These are phyloP conservation scores for Aspergillus felis DNA, from an alignment of 2,329 filamentous ascomycete genomes.

Conservation along the genomic window DNA sequence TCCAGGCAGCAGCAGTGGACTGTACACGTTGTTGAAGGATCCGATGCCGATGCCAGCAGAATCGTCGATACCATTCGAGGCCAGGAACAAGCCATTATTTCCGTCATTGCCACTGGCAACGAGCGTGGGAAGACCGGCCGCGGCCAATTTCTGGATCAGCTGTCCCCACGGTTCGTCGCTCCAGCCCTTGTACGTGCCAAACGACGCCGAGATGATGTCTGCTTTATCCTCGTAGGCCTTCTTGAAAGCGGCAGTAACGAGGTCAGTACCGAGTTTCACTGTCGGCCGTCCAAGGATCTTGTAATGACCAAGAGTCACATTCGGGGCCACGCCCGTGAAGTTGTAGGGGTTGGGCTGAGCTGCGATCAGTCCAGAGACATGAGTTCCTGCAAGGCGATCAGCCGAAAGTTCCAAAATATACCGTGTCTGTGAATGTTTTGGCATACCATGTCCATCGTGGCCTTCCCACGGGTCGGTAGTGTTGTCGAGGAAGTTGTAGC, in stretches of 20 bases:
- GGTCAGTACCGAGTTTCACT: slow-evolving; percentile 51
- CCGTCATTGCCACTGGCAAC: no score
- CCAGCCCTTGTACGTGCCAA: no score
- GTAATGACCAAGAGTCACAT: slow-evolving; percentile 55
- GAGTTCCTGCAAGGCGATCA: slow-evolving; percentile 33
- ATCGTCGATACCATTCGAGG: no score
- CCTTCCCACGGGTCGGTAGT: slow-evolving; percentile 9
- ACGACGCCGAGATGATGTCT: slow-evolving; percentile 18
- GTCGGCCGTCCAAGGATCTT: slow-evolving; percentile 53
- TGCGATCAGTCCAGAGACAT: slow-evolving; percentile 61
- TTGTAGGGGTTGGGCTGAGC: slow-evolving; percentile 52
- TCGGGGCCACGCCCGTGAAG: slow-evolving; percentile 57
- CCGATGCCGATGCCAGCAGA: slow-evolving; percentile 31
- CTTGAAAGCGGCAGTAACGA: slow-evolving; percentile 58
- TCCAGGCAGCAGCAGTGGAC: slow-evolving; percentile 27
- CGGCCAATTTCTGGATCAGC: slow-evolving; percentile 16
- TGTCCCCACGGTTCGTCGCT: no score
- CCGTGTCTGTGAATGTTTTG: no score
- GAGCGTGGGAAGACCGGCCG: no score
- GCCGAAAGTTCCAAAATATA: no score
- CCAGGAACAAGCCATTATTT: no score
- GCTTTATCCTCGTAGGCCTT: slow-evolving; percentile 57
- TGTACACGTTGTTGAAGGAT: slow-evolving; percentile 38
- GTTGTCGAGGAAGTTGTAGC: slow-evolving; percentile 52
- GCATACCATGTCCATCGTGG: slow-evolving; percentile 5